Base-by-base conservation (phyloP, 192 early-diverging fungal species). In the Paraglomus brasilianum region DNA sequence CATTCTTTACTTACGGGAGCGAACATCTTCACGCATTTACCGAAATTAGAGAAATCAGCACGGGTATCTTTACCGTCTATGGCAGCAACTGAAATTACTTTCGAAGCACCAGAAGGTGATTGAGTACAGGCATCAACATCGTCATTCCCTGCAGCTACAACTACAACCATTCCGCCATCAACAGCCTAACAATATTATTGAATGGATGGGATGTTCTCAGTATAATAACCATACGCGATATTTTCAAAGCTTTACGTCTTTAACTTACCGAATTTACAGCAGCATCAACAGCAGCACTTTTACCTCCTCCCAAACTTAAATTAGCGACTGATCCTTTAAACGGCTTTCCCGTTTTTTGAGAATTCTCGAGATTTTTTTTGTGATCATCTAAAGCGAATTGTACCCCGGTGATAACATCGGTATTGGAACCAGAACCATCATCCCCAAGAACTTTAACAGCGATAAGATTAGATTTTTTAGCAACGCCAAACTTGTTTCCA, bases 21-120 rank as follows among this genome's bases (percentile, higher is more conserved):
- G 76, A 93, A 91, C 66, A 97, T 86, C 74, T 95, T 89, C 24
- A 97, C 94, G 81, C 97, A 99, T 75, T 87, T 87, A 63, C 97
- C 97, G 53, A 76, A 86, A 73, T 93, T 91, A 3, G 93, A 93
- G 79, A 93, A 92, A 72, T 77, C 74, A 19, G 92, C 92, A 56
- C 93, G 79, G 22, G 74, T 75, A 77, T 99, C 95, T 9, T 74
- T 78, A 45, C 80, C 84, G 74, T 94, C 89, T 22, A 88, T 89
- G 3, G 85, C 82, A 38, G 87, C 95, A n/a, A 97, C 94, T 7
- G 97, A 80, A 63, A 95, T 84, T 24, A 89, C 95, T 67, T 14
- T 24, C 24, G 78, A 68, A 8, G 74, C 75, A 22, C 73, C 62
- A 41, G 75, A 72, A 5, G 88, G 88, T 6, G 80, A 71, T n/a